Evolutionary conservation across 352 stramenopile species (phyloP), one percentile per base, ranked within the genome.

Genomic region (Paralagenidium karlingii): DNA sequence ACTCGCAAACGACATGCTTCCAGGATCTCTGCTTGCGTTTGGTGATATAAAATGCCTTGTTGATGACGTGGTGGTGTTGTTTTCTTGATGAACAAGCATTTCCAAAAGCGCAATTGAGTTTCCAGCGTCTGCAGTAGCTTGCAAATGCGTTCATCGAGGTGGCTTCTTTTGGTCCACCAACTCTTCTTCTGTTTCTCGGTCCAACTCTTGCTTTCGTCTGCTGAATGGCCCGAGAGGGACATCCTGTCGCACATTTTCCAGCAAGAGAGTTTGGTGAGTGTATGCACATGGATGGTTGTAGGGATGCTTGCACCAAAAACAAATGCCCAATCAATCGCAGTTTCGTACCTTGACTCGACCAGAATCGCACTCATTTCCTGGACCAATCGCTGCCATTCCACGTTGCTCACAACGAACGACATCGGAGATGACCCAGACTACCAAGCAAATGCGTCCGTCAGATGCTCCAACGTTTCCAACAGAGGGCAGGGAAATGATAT

Each of bases 91-190:
- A 80, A 43, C 45, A 82, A 56, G 31, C 56, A 77, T 36, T 56
- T 59, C 68, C 68, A 82, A 40, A 82, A 80, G 1, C 63, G 63
- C 13, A 82, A 47, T 18, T 40, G 46, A 43, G 31, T n/a, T 64
- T 87, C 57, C 40, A 86, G 60, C 12, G 51, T 62, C 3, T 38
- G 6, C 10, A 88, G 40, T 15, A 55, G 34, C 19, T 53, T 31
- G 21, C 51, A 43, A 15, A 91, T 58, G 13, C 55, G 55, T 24
- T 53, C 50, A 42, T 91, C 58, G 1, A 89, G 46, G 13, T 65
- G 29, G 9, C 77, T 73, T 38, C 78, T 66, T 25, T 48, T 76
- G 42, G 49, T 58, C 78, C 78, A 91, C 78, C 78, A 91, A 19
- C 63, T 37, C n/a, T 76, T 82, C 45, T 88, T 89, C 30, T 74